Evolutionary conservation across 305 asterid genomes (phyloP).

Genomic region (Fraxinus sp.): DNA sequence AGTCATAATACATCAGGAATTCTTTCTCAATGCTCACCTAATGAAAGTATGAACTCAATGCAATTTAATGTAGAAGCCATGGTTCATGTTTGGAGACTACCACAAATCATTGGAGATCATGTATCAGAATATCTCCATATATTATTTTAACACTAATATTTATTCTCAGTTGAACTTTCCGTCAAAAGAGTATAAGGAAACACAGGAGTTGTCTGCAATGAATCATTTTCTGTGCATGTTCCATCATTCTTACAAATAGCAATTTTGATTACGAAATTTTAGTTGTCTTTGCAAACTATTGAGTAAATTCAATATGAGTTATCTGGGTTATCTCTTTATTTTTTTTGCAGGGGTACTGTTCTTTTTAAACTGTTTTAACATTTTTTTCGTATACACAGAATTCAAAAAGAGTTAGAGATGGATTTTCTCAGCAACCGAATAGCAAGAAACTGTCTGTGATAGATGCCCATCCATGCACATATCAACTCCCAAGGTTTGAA

Average conservation of each 20-base stretch:
- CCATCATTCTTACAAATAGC: no score
- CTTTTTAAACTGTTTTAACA: neutral
- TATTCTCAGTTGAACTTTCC: neutral
- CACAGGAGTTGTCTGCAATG: no score
- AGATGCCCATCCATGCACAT: conserved; percentile 39
- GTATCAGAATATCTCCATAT: neutral
- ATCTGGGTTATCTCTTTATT: no score
- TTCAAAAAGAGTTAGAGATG: conserved; percentile 45
- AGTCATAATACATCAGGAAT: neutral
- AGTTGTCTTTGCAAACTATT: no score
- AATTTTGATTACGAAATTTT: no score
- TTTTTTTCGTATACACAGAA: conserved; percentile 35
- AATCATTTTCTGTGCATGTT: no score
- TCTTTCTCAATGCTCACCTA: neutral
- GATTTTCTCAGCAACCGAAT: conserved; percentile 34
- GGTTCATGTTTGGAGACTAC: neutral
- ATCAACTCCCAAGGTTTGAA: conserved; percentile 53
- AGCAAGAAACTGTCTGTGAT: conserved; percentile 35
- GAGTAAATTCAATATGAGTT: no score
- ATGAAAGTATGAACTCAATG: neutral
- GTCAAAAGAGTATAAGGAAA: no score
- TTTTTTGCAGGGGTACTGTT: neutral
- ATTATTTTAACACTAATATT: neutral
- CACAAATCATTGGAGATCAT: neutral
- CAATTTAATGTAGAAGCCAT: neutral